A percentile compares a stretch with the other conserved stretches of the same genome.
These are phyloP conservation scores for Euptelea pleiosperma DNA, from an alignment of 164 flowering plant genomes.

Conservation along the genomic window DNA sequence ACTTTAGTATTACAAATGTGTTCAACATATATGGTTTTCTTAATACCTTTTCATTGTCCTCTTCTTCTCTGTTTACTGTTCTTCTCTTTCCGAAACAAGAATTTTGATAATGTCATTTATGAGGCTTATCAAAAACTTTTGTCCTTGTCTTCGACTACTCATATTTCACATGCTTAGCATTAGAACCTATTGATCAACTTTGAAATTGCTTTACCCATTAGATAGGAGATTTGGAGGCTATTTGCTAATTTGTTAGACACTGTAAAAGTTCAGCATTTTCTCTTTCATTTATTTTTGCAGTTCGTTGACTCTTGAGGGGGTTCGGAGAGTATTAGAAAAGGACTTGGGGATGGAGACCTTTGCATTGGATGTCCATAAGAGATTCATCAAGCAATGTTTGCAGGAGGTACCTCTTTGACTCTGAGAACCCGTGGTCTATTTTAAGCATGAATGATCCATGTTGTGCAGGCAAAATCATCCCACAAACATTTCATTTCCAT, in stretches of 20 bases:
- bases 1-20: too few relatives aligned
- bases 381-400: conserved; percentile 61
- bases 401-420: conserved; percentile 42
- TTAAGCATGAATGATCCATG: neutral
- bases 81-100: too few relatives aligned
- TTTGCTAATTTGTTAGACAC: neutral
- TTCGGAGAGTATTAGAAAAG: conserved; percentile 71
- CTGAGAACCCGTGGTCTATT: neutral
- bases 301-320: conserved; percentile 68
- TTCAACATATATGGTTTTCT: too few relatives aligned
- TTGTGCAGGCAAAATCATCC: too few relatives aligned
- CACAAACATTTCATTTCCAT: too few relatives aligned
- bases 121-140: too few relatives aligned
- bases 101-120: too few relatives aligned
- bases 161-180: too few relatives aligned
- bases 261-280: neutral
- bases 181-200: too few relatives aligned
- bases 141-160: too few relatives aligned
- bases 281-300: conserved; percentile 33
- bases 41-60: too few relatives aligned
- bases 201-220: neutral
- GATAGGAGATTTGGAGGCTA: neutral
- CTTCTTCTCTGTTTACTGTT: too few relatives aligned
- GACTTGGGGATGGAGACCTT: conserved; percentile 65
- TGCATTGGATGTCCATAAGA: conserved; percentile 77